These are phyloP conservation scores for Neofusicoccum laricinum DNA, from an alignment of 2,329 filamentous ascomycete genomes.

Conservation along the genomic window DNA sequence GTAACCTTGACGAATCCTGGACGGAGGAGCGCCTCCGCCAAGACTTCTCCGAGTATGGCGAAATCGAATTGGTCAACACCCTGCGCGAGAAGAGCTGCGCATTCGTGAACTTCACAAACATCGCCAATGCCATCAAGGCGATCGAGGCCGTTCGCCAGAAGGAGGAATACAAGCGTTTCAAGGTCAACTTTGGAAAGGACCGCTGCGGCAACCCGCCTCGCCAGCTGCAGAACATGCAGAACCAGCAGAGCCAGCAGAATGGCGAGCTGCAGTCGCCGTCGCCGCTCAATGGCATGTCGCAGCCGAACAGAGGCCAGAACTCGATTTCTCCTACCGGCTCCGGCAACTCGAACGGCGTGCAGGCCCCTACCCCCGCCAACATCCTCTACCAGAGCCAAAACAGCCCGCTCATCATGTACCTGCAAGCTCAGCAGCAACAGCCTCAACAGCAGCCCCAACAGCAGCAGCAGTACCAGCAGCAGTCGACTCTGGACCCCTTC, in stretches of 20 bases:
- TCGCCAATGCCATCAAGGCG: slow-evolving; percentile 98
- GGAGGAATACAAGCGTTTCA: slow-evolving; percentile 97
- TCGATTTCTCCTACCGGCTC: slow-evolving; percentile 57
- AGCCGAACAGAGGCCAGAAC: slow-evolving; percentile 53
- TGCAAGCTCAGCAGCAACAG: slow-evolving; percentile 77
- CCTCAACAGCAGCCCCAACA: slow-evolving; percentile 62
- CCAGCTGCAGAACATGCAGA: slow-evolving; percentile 64
- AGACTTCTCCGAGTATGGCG: slow-evolving; percentile 95
- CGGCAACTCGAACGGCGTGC: slow-evolving; percentile 54
- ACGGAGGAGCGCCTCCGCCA: slow-evolving; percentile 92
- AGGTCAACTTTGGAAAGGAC: slow-evolving; percentile 99
- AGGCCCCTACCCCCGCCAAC: slow-evolving; percentile 65
- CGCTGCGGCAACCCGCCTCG: slow-evolving; percentile 94
- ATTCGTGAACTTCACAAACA: slow-evolving; percentile 99
- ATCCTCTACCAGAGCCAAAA: slow-evolving; percentile 75
- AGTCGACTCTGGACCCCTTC: slow-evolving; percentile 38
- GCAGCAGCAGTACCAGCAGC: slow-evolving; percentile 43
- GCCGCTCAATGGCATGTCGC: slow-evolving; percentile 54
- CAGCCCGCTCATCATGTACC: slow-evolving; percentile 91
- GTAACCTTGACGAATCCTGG: slow-evolving; percentile 96
- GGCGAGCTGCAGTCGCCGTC: slow-evolving; percentile 58
- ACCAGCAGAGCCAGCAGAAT: slow-evolving; percentile 62
- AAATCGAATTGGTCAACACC: slow-evolving; percentile 96
- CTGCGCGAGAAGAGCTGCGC: slow-evolving; percentile 98
- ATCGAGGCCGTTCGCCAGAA: slow-evolving; percentile 93